Percentiles rank a stretch among this genome's conserved stretches.
phyloP scores from a whole-genome alignment of 495 filamentous ascomycete species.

The Hypoxylon perforatum region DNA sequence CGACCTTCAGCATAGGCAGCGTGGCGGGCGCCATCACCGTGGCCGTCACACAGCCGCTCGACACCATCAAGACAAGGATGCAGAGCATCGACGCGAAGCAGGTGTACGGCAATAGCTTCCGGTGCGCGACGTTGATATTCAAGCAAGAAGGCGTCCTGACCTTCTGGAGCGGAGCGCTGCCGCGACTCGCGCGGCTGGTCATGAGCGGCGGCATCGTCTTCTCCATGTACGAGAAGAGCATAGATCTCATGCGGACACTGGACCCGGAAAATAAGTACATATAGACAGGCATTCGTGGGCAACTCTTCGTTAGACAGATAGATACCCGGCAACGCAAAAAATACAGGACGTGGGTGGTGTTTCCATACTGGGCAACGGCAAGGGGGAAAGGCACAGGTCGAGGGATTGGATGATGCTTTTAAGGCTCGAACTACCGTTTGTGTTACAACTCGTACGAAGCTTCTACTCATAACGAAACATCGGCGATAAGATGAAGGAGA shows the following conservation, averaged over 20 bases:
- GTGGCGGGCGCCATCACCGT: conserved; percentile 93
- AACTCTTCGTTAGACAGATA: conserved; percentile 24
- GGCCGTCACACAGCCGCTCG: conserved; percentile 89
- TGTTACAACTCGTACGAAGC: no score
- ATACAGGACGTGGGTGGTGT: not conserved
- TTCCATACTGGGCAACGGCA: not conserved
- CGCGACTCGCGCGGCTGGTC: conserved; percentile 83
- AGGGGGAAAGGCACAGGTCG: not conserved
- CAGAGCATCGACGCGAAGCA: conserved; percentile 90
- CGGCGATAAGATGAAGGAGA: no score
- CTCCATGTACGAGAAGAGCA: conserved; percentile 99
- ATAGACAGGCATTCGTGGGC: conserved; percentile 47
- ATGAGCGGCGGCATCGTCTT: conserved; percentile 97
- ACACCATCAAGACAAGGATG: conserved; percentile 98
- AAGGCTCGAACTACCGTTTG: no score
- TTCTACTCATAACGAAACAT: no score
- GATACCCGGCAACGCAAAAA: conserved; percentile 22
- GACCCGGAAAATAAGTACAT: conserved; percentile 91
- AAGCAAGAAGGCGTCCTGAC: conserved; percentile 89
- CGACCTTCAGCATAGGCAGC: conserved; percentile 91
- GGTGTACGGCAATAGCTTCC: conserved; percentile 88
- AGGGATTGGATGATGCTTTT: not conserved
- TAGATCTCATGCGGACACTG: conserved; percentile 82
- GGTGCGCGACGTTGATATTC: conserved; percentile 84
- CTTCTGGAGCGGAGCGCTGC: conserved; percentile 94